Percentiles rank a stretch among this genome's conserved stretches.
These are phyloP conservation scores for Orbilia oligospora DNA, from an alignment of 2,329 filamentous ascomycete genomes.

Conservation along the genomic window DNA sequence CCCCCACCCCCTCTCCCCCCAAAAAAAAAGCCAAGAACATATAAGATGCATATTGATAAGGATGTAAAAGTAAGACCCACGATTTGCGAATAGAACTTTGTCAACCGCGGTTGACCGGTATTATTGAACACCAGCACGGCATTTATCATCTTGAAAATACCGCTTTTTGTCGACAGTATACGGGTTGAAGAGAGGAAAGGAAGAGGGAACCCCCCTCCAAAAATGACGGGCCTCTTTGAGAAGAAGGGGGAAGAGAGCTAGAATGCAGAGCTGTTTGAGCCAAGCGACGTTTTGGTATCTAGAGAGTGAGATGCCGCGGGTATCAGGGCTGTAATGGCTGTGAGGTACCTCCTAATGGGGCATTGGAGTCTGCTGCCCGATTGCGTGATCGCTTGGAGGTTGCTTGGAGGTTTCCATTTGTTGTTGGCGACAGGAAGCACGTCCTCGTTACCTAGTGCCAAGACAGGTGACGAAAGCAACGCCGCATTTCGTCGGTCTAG, in stretches of 20 bases:
- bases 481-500: not conserved
- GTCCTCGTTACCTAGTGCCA: not conserved
- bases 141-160: conserved; percentile 83
- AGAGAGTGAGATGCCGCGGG: not conserved
- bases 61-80: conserved; percentile 73
- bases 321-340: not conserved
- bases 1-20: too few relatives aligned
- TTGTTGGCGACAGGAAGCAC: conserved; percentile 7
- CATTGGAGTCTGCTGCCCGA: conserved; percentile 51
- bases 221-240: conserved; percentile 11
- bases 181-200: conserved; percentile 37
- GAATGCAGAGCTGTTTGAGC: not conserved
- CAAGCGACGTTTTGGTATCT: conserved; percentile 6
- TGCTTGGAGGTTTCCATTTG: conserved; percentile 11
- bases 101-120: conserved; percentile 93
- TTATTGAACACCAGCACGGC: conserved; percentile 99
- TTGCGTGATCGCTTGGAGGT: conserved; percentile 49
- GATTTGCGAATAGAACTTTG: conserved; percentile 98
- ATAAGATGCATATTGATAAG: conserved; percentile 2
- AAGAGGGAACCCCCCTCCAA: not conserved
- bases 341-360: conserved; percentile 33
- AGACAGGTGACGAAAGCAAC: conserved; percentile 22
- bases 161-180: conserved; percentile 54
- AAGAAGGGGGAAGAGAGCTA: conserved; percentile 17
- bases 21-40: not conserved